Conservation (phyloP, 495 filamentous ascomycete genomes). For the Neurospora sp. region DNA sequence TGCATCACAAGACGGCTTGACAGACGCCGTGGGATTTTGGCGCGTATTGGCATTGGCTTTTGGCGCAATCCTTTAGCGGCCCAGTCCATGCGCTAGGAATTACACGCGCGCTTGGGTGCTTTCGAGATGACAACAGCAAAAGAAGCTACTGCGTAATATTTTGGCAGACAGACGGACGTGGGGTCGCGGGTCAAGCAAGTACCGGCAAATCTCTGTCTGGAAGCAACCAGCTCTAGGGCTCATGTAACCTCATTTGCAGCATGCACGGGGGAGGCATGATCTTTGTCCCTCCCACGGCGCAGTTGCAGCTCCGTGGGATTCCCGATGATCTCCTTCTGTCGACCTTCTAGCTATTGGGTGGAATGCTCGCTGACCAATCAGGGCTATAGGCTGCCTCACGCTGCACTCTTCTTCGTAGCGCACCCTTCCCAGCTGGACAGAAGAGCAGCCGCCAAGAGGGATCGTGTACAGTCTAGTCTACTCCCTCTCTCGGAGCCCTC, state of each 20-base stretch:
- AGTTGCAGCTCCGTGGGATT: conserved; percentile 1
- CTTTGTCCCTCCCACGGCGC: not conserved
- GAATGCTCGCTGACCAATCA: conserved; percentile 6
- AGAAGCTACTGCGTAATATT: conserved; percentile 2
- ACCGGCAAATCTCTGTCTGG: not conserved
- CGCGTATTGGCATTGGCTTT: not conserved
- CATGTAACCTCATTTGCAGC: conserved; percentile 8
- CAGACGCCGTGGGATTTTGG: not conserved
- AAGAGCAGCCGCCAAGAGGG: not conserved
- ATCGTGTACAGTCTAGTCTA: not conserved
- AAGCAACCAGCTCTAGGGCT: not conserved
- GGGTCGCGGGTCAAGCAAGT: conserved; percentile 2
- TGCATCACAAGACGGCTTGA: not conserved
- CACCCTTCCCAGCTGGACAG: conserved; percentile 1
- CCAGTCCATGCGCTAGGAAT: not conserved
- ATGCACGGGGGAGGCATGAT: conserved; percentile 2
- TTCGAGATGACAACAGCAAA: not conserved
- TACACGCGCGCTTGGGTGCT: not conserved
- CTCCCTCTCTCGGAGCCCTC: not conserved
- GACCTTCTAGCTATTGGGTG: not conserved
- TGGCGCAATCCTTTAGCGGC: not conserved
- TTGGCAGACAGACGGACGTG: not conserved
- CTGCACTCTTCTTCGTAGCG: conserved; percentile 1
- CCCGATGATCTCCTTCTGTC: conserved; percentile 1
- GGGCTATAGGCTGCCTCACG: not conserved